phyloP scores from a whole-genome alignment of 345 rosid genomes.

The Eucalyptus regnans region DNA sequence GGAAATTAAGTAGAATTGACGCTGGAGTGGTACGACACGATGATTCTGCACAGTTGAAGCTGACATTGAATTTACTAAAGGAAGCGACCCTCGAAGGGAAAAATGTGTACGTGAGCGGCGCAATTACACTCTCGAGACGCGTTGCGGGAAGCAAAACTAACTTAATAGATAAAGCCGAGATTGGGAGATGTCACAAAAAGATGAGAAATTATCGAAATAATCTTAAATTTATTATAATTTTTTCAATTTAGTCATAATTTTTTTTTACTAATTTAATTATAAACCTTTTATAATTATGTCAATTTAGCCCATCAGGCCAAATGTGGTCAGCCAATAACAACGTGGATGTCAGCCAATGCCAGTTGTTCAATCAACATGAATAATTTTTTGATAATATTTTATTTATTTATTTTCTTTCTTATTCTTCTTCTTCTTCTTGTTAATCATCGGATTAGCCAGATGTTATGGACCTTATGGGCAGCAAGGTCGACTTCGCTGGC shows the following conservation, averaged over 20 bases:
- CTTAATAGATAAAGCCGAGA: background rate
- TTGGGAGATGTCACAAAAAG: background rate
- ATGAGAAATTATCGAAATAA: too few species aligned
- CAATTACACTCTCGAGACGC: background rate
- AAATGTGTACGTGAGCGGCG: background rate
- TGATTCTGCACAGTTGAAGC: too few species aligned
- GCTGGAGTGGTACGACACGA: background rate
- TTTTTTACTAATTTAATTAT: too few species aligned
- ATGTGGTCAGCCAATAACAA: rapidly evolving
- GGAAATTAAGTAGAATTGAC: background rate
- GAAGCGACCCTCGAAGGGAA: background rate
- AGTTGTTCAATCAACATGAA: rapidly evolving
- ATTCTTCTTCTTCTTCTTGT: too few species aligned
- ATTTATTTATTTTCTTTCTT: rapidly evolving
- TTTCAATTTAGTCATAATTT: too few species aligned
- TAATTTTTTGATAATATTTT: too few species aligned
- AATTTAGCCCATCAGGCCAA: rapidly evolving
- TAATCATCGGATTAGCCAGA: rapidly evolving
- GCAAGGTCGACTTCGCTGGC: too few species aligned
- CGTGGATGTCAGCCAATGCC: rapidly evolving
- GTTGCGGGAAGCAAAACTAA: background rate
- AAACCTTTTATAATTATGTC: too few species aligned
- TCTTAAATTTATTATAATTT: too few species aligned
- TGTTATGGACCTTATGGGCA: rapidly evolving
- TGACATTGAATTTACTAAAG: background rate